A percentile compares a stretch with the other conserved stretches of the same genome.
Conservation (phyloP, 116 monocot genomes). For the Cymodocea nodosa region DNA sequence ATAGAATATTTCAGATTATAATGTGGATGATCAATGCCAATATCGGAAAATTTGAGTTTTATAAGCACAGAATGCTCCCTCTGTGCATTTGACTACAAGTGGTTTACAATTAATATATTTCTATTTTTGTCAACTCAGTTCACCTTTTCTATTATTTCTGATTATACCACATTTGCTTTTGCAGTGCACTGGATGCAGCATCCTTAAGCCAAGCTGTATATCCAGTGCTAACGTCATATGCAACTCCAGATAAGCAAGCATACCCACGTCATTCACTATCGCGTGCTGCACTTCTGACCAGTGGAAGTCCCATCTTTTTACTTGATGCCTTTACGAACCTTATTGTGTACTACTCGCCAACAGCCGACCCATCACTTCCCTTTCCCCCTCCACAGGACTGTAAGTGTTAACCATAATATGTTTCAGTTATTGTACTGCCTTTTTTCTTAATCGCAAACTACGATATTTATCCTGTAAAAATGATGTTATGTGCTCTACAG, state of each 20-base stretch:
- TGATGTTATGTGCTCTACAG: conserved; percentile 17
- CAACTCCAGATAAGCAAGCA: conserved; percentile 81
- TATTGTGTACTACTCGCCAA: conserved; percentile 82
- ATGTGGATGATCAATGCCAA: no score
- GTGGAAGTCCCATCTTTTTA: conserved; percentile 88
- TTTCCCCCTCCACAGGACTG: conserved; percentile 98
- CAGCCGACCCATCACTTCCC: conserved; percentile 64
- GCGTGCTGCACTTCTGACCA: conserved; percentile 86
- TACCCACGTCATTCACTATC: conserved; percentile 86
- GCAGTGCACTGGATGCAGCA: conserved; percentile 74
- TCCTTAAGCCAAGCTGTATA: conserved; percentile 73
- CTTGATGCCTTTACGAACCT: conserved; percentile 92
- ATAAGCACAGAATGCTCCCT: no score
- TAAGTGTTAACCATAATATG: conserved; percentile 18
- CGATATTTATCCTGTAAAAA: not conserved
- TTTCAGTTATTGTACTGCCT: not conserved
- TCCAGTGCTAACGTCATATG: conserved; percentile 59
- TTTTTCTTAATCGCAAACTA: not conserved
- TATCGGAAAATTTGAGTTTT: no score
- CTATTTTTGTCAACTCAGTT: no score
- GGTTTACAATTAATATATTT: no score
- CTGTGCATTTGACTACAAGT: no score
- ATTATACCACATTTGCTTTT: conserved; percentile 6
- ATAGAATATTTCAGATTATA: no score
- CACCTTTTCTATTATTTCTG: no score